These are phyloP conservation scores for Sideroxylon spinosum DNA, from an alignment of 179 eudicot species.

Conservation along the genomic window DNA sequence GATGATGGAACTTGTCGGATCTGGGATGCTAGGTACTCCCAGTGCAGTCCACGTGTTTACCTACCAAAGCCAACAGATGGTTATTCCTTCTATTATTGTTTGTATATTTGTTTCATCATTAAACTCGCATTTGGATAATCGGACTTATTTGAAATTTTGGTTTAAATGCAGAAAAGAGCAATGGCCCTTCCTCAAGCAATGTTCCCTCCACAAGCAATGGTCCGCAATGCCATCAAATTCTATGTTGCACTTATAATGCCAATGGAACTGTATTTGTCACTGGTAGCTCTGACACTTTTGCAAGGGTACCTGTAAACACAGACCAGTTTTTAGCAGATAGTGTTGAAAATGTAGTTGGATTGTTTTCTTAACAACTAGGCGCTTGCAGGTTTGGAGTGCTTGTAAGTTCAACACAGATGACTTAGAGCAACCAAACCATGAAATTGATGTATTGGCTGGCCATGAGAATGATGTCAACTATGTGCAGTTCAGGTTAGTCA, in stretches of 20 bases:
- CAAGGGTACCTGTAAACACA: constrained; percentile 55
- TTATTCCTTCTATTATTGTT: constrained; percentile 40
- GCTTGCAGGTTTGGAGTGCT: constrained; percentile 95
- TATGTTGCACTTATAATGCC: constrained; percentile 90
- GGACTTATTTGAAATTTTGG: constrained; percentile 5
- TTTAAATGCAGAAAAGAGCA: constrained; percentile 52
- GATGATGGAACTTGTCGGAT: constrained; percentile 96
- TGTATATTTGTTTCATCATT: constrained; percentile 1
- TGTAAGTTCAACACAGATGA: constrained; percentile 55
- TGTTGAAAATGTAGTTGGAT: constrained; percentile 9
- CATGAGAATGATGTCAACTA: constrained; percentile 99
- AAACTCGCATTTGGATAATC: neutral
- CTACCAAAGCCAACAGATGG: constrained; percentile 63
- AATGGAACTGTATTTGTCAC: constrained; percentile 92
- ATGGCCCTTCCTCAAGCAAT: constrained; percentile 25
- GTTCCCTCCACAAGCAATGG: constrained; percentile 36
- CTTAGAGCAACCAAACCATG: constrained; percentile 74
- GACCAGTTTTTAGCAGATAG: constrained; percentile 11
- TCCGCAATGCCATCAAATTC: constrained; percentile 62
- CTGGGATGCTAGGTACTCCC: constrained; percentile 90
- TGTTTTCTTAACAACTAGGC: constrained; percentile 15
- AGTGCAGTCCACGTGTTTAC: constrained; percentile 66
- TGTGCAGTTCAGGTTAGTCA: constrained; percentile 90
- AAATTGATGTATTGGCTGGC: constrained; percentile 89
- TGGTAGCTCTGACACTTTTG: constrained; percentile 94